phyloP scores from a whole-genome alignment of 2,329 filamentous ascomycete genomes.

The Ustilaginoidea virens region DNA sequence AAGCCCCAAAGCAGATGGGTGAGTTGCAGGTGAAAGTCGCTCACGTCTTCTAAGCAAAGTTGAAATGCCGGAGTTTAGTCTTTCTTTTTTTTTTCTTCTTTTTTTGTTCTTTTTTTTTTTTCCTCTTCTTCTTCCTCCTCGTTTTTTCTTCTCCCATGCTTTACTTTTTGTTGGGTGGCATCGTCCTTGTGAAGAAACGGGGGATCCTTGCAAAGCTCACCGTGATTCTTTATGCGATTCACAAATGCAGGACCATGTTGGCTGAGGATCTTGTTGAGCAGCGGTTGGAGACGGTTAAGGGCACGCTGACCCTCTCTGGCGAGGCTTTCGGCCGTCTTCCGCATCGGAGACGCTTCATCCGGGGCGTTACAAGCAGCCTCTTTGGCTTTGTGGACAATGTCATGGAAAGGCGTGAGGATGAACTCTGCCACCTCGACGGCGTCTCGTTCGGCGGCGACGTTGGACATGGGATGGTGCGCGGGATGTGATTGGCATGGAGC shows the following conservation, averaged over 20 bases:
- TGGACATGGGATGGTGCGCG: too few relatives aligned
- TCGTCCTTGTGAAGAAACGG: too few relatives aligned
- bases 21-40: constrained; percentile 29
- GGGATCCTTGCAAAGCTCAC: too few relatives aligned
- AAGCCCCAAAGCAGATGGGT: constrained; percentile 39
- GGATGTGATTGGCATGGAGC: too few relatives aligned
- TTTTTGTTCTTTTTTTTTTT: neutral
- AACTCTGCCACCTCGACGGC: constrained; percentile 24
- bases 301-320: constrained; percentile 33
- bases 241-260: constrained; percentile 36
- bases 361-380: constrained; percentile 30
- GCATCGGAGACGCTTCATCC: constrained; percentile 25
- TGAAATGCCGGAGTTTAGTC: neutral
- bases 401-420: constrained; percentile 33
- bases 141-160: too few relatives aligned
- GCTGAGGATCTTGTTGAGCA: constrained; percentile 30
- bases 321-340: constrained; percentile 30
- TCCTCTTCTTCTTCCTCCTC: neutral
- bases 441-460: constrained; percentile 10
- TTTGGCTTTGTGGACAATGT: constrained; percentile 36
- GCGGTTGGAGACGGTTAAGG: constrained; percentile 33
- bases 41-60: constrained; percentile 34
- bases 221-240: constrained; percentile 32
- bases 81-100: neutral
- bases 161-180: too few relatives aligned